Evolutionary conservation across 768 basidiomycete species (phyloP).

Genomic region (Leccinum longicurvipes): DNA sequence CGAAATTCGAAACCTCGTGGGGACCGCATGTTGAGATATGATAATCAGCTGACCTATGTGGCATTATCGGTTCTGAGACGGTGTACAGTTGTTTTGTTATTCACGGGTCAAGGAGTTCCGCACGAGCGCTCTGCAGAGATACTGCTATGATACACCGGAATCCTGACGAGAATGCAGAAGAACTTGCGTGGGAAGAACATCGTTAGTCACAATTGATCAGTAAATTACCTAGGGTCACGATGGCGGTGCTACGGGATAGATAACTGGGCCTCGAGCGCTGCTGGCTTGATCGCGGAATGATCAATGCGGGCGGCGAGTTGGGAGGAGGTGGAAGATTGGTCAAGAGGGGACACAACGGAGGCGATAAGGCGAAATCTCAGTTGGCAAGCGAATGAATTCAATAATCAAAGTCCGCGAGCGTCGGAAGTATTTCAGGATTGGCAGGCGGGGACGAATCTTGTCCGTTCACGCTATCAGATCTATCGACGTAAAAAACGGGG

Average conservation of each 20-base stretch:
- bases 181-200: neutral
- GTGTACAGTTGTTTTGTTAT: neutral
- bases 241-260: constrained; percentile 10
- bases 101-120: constrained; percentile 6
- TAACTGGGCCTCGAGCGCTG: constrained; percentile 8
- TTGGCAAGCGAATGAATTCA: constrained; percentile 7
- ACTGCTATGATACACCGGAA: neutral
- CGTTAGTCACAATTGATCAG: neutral
- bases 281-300: constrained; percentile 7
- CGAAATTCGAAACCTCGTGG: constrained; percentile 24
- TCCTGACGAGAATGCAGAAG: neutral
- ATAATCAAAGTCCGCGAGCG: constrained; percentile 22
- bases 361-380: neutral
- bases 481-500: constrained; percentile 18
- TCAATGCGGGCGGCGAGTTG: neutral
- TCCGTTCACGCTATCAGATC: neutral
- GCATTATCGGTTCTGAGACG: constrained; percentile 8
- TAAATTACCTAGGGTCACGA: constrained; percentile 9
- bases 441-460: constrained; percentile 8
- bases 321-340: neutral
- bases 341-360: neutral
- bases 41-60: constrained; percentile 16
- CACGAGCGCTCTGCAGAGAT: neutral
- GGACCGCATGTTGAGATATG: constrained; percentile 21
- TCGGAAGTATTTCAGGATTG: constrained; percentile 22